These are phyloP conservation scores for Fusarium pseudograminearum DNA, from an alignment of 2,329 filamentous ascomycete genomes.

Conservation along the genomic window DNA sequence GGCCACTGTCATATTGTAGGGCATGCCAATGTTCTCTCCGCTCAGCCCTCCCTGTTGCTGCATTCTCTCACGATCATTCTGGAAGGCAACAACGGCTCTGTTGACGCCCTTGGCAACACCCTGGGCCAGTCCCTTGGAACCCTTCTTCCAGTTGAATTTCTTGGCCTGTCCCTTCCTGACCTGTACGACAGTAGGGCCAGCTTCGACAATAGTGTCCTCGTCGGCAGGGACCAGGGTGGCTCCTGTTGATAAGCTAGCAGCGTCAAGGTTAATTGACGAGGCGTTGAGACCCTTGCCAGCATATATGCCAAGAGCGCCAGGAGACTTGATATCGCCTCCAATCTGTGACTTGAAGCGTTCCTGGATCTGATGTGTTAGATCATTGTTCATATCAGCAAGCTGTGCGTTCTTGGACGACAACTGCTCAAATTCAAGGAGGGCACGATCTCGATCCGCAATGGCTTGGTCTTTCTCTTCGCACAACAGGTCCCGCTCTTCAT, in stretches of 20 bases:
- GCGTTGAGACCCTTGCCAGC: conserved; percentile 64
- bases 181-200: conserved; percentile 92
- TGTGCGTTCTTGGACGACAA: conserved; percentile 94
- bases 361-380: conserved; percentile 93
- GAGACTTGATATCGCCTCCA: conserved; percentile 61
- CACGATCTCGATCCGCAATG: conserved; percentile 88
- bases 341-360: conserved; percentile 88
- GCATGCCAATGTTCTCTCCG: conserved; percentile 74
- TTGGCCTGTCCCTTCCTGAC: conserved; percentile 94
- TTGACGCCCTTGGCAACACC: conserved; percentile 95
- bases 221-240: conserved; percentile 71
- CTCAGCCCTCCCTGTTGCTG: conserved; percentile 65
- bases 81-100: conserved; percentile 84
- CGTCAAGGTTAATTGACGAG: conserved; percentile 65
- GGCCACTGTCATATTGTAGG: conserved; percentile 75
- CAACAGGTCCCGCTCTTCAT: conserved; percentile 81
- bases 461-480: conserved; percentile 87
- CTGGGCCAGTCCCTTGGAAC: conserved; percentile 91
- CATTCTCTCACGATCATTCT: conserved; percentile 68
- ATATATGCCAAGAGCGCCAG: conserved; percentile 70
- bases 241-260: conserved; percentile 66
- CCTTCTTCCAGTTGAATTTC: conserved; percentile 99
- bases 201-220: conserved; percentile 75
- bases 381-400: conserved; percentile 93
- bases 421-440: conserved; percentile 94